Percentiles rank a stretch among this genome's conserved stretches.
Evolutionary conservation across 495 filamentous ascomycete genomes (phyloP).

Genomic region (Podospora conica): DNA sequence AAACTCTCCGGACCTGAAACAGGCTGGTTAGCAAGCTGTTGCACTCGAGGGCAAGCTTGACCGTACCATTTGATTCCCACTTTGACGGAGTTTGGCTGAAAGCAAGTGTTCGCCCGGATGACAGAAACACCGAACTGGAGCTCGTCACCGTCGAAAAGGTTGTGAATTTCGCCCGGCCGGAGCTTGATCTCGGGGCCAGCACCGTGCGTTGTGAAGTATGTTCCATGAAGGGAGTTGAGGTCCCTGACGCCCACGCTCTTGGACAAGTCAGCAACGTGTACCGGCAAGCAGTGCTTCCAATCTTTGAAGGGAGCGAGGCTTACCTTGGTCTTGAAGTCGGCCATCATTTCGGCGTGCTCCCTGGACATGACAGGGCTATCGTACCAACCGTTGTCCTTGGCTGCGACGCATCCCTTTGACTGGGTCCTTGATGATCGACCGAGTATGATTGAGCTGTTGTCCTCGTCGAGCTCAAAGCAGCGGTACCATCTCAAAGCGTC

Average conservation of each 20-base stretch:
- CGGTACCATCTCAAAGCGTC: conserved; percentile 16
- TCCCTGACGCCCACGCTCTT: conserved; percentile 43
- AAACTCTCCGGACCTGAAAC: not conserved
- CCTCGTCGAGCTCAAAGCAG: conserved; percentile 20
- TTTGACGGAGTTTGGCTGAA: conserved; percentile 34
- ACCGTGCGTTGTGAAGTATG: conserved; percentile 33
- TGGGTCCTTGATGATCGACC: conserved; percentile 37
- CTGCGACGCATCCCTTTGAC: conserved; percentile 32
- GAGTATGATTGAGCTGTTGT: conserved; percentile 24
- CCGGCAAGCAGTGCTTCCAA: not conserved
- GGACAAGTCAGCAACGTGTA: conserved; percentile 15
- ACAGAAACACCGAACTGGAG: conserved; percentile 45
- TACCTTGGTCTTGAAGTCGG: conserved; percentile 41
- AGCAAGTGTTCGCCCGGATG: conserved; percentile 28
- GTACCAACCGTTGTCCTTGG: conserved; percentile 62
- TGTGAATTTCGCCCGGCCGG: not conserved
- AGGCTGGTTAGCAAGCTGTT: not conserved
- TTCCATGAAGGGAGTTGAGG: conserved; percentile 54
- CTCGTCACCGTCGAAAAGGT: conserved; percentile 34
- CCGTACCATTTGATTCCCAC: conserved; percentile 17
- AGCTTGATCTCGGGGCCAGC: conserved; percentile 2
- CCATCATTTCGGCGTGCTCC: conserved; percentile 58
- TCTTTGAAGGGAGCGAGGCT: conserved; percentile 2
- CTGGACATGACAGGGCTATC: conserved; percentile 79
- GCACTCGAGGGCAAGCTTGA: not conserved